Base-by-base conservation (phyloP, 1,284 basidiomycete genomes). In the Athelia sp. region DNA sequence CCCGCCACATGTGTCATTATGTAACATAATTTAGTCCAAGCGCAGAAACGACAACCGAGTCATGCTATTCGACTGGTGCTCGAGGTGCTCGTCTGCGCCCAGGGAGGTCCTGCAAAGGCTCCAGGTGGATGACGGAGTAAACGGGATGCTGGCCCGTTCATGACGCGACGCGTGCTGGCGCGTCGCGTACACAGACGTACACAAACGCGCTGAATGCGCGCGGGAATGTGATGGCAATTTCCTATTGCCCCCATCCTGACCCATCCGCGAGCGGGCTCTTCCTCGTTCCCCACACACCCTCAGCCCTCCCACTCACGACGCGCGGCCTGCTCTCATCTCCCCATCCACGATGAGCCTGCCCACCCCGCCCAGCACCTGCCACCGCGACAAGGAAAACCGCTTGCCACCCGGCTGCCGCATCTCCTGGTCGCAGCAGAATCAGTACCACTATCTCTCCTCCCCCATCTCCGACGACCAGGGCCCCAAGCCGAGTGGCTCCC, bases 341-440 rank as follows among this genome's bases (percentile, higher is more conserved):
- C 15, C n/a, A 17, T 34, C 44, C 45, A 62, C 57, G 52, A 78
- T 78, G 68, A 58, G 62, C 50, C 75, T 87, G 24, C 76, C 73
- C 10, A 86, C 84, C 2, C 84, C 84, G n/a, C 84, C 84, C 2
- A 66, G 67, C 50, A 81, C 84, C 2, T 70, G 74, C 10, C 82
- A 83, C 53, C 69, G 76, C 49, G 71, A 74, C 60, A 82, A 81
- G 63, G 73, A 72, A 53, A 76, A 76, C 58, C 69, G 66, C 38
- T 52, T 66, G 43, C 60, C 68, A 52, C 56, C 63, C 1, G 52
- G 53, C 29, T 64, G 67, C 45, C 78, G 73, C 46, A 82, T 87
- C 47, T 75, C 69, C 1, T 87, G 82, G 81, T 78, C 80, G 0
- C 70, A 75, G 47, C 64, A 77, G 36, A 73, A 81, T 56, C 71